Conservation (phyloP, 495 filamentous ascomycete species). For the Podospora australis region DNA sequence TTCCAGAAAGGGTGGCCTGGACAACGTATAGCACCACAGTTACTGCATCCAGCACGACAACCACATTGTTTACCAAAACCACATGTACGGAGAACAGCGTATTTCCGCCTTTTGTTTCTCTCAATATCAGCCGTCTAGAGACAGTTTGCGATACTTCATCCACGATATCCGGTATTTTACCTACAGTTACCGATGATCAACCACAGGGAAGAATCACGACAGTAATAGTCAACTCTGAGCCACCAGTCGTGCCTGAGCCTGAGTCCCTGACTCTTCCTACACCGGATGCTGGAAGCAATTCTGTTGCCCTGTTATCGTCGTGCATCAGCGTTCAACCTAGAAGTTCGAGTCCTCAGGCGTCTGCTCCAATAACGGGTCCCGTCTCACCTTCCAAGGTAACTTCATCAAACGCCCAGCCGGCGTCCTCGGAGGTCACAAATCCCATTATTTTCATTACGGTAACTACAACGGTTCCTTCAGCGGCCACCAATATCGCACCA, state of each 20-base stretch:
- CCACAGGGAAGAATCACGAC: not conserved
- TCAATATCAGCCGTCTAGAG: not conserved
- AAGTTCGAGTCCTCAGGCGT: not conserved
- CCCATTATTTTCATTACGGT: not conserved
- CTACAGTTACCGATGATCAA: not conserved
- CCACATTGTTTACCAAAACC: conserved; percentile 7
- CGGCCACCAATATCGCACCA: not conserved
- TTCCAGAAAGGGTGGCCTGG: conserved; percentile 9
- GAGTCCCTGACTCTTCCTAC: too few species aligned
- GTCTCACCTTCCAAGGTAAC: not conserved
- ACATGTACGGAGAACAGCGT: conserved; percentile 6
- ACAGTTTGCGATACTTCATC: not conserved
- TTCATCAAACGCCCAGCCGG: not conserved
- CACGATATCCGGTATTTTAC: not conserved
- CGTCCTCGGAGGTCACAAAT: not conserved
- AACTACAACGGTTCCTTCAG: not conserved
- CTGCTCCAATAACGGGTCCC: not conserved
- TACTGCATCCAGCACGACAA: conserved; percentile 13
- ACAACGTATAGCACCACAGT: conserved; percentile 16
- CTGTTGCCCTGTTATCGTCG: not conserved
- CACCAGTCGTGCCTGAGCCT: too few species aligned
- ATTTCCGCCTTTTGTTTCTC: not conserved
- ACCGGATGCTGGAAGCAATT: not conserved
- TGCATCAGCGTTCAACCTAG: not conserved
- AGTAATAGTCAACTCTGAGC: not conserved